These are phyloP conservation scores for Lichina pygmaea DNA, from an alignment of 495 filamentous ascomycete species.

Conservation along the genomic window DNA sequence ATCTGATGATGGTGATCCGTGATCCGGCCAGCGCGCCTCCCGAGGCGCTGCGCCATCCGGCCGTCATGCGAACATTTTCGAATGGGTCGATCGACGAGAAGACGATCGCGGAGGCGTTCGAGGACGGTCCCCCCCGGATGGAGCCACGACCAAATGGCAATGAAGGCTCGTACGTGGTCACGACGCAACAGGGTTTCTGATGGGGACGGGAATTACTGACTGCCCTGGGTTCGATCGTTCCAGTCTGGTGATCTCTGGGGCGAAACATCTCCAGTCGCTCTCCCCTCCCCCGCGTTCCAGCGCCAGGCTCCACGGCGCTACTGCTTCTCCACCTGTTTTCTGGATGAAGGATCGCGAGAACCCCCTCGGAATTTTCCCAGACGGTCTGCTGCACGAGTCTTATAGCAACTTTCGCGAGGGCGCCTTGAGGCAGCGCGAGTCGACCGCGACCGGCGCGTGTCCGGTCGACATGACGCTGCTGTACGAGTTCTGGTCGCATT, in stretches of 20 bases:
- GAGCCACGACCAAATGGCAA: constrained; percentile 7
- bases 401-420: constrained; percentile 27
- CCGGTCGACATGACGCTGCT: constrained; percentile 34
- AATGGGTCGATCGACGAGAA: constrained; percentile 26
- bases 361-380: constrained; percentile 14
- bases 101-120: constrained; percentile 12
- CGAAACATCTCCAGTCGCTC: too few species aligned
- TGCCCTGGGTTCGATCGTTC: too few species aligned
- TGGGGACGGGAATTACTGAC: neutral
- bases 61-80: constrained; percentile 21
- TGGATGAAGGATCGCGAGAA: constrained; percentile 21
- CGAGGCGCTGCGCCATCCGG: constrained; percentile 13
- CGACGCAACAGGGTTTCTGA: constrained; percentile 6
- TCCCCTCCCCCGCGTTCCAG: too few species aligned
- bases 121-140: constrained; percentile 8
- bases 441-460: constrained; percentile 19
- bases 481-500: constrained; percentile 60
- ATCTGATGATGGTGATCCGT: constrained; percentile 19
- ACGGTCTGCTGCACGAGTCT: constrained; percentile 21
- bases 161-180: constrained; percentile 6
- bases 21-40: constrained; percentile 8
- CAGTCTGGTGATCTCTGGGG: too few species aligned
- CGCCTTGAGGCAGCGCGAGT: constrained; percentile 28
- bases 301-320: neutral
- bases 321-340: constrained; percentile 8